These are phyloP conservation scores for Podospora didyma DNA, from an alignment of 495 filamentous ascomycete genomes.

Conservation along the genomic window DNA sequence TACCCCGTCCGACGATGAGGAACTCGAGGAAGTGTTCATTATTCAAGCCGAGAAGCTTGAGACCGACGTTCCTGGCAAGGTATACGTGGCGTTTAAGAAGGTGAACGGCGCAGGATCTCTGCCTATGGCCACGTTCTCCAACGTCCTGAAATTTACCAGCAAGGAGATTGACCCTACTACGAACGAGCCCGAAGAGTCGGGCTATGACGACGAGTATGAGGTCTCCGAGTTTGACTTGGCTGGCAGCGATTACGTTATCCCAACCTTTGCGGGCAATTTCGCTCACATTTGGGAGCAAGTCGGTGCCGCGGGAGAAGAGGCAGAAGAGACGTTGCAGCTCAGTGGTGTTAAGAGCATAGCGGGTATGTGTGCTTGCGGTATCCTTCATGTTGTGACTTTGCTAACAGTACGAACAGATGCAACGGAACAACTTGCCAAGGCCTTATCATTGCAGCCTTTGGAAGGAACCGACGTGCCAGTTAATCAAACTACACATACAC, in stretches of 20 bases:
- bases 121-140: constrained; percentile 77
- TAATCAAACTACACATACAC: constrained; percentile 82
- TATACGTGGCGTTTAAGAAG: constrained; percentile 94
- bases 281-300: constrained; percentile 97
- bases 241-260: constrained; percentile 90
- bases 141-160: constrained; percentile 92
- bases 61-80: constrained; percentile 80
- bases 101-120: constrained; percentile 65
- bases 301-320: constrained; percentile 80
- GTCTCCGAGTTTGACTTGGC: constrained; percentile 89
- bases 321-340: constrained; percentile 86
- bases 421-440: constrained; percentile 81
- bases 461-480: constrained; percentile 89
- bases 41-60: constrained; percentile 78
- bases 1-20: constrained; percentile 80
- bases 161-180: constrained; percentile 98
- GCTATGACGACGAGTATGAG: constrained; percentile 97
- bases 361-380: constrained; percentile 53
- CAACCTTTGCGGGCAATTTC: constrained; percentile 90
- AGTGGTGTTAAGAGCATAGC: constrained; percentile 87
- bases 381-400: constrained; percentile 1
- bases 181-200: constrained; percentile 81
- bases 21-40: constrained; percentile 85
- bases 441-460: constrained; percentile 86
- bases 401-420: constrained; percentile 67